These are phyloP conservation scores for Prunus yedoensis DNA, from an alignment of 331 rosid genomes.

Conservation along the genomic window DNA sequence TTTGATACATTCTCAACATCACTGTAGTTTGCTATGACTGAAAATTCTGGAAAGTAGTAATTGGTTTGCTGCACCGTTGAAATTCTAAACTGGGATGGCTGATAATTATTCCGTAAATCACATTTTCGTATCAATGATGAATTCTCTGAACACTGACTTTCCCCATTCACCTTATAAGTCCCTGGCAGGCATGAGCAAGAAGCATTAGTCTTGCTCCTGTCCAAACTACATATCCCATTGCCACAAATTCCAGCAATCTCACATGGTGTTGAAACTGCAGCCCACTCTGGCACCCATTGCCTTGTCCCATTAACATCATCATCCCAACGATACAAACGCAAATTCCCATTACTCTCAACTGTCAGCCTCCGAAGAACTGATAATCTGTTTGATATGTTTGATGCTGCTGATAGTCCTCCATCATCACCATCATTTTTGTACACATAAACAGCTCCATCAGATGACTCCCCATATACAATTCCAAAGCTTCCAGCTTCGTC, in stretches of 20 bases:
- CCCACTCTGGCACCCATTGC: constrained; percentile 95
- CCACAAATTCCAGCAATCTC: constrained; percentile 93
- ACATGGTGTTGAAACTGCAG: constrained; percentile 89
- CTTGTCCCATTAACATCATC: constrained; percentile 73
- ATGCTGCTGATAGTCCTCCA: constrained; percentile 52
- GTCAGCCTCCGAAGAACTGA: constrained; percentile 52
- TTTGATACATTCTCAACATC: constrained; percentile 57
- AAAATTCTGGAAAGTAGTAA: constrained; percentile 68
- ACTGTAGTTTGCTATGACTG: constrained; percentile 85
- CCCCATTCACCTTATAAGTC: constrained; percentile 47
- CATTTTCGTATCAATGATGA: constrained; percentile 66
- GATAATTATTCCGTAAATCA: constrained; percentile 33
- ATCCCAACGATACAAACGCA: constrained; percentile 80
- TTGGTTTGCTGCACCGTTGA: constrained; percentile 71
- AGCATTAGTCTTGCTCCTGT: constrained; percentile 62
- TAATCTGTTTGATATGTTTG: constrained; percentile 39
- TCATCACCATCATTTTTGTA: constrained; percentile 68
- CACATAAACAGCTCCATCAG: constrained; percentile 76
- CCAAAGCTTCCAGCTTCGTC: constrained; percentile 84
- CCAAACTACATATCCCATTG: constrained; percentile 75
- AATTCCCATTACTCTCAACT: constrained; percentile 71
- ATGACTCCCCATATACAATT: constrained; percentile 73
- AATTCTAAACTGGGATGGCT: constrained; percentile 46
- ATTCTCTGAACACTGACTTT: constrained; percentile 68
- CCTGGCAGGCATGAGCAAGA: constrained; percentile 87